Evolutionary conservation across 2,329 filamentous ascomycete genomes (phyloP).

Genomic region (Coniochaeta sp.): DNA sequence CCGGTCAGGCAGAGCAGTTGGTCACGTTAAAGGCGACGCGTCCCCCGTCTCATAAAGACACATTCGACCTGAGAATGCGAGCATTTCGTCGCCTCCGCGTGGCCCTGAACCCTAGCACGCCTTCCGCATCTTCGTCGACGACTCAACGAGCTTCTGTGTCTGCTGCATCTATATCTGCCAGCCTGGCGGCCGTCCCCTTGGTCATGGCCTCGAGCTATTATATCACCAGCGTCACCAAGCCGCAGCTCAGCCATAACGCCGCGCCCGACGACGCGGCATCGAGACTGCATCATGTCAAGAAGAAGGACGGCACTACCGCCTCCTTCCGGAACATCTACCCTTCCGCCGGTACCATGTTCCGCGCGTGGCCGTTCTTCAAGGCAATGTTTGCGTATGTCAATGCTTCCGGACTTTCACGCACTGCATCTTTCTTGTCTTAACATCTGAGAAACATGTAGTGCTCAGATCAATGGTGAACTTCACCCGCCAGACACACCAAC

Average conservation of each 20-base stretch:
- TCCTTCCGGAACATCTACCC: constrained; percentile 45
- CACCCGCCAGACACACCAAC: constrained; percentile 53
- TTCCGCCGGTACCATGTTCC: constrained; percentile 24
- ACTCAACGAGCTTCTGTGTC: neutral
- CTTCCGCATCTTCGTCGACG: neutral
- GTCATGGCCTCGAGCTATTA: constrained; percentile 18
- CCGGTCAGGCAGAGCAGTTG: neutral
- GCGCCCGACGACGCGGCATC: constrained; percentile 33
- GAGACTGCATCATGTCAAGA: constrained; percentile 40
- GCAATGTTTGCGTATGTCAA: constrained; percentile 28
- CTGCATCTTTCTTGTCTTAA: neutral
- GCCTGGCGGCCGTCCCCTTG: neutral
- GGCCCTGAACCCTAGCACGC: neutral
- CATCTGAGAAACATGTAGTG: constrained; percentile 3
- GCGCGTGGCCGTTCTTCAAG: constrained; percentile 15
- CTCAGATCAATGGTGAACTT: constrained; percentile 24
- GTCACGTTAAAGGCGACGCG: neutral
- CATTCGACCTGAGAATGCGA: neutral
- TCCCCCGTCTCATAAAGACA: neutral
- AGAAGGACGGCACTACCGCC: constrained; percentile 27
- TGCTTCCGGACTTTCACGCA: neutral
- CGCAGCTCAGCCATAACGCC: constrained; percentile 20
- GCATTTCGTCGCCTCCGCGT: neutral
- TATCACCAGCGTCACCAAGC: constrained; percentile 24
- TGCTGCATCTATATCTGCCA: neutral